These are phyloP conservation scores for Yamadazyma triangularis DNA, from an alignment of 1,139 yeast genomes.

Conservation along the genomic window DNA sequence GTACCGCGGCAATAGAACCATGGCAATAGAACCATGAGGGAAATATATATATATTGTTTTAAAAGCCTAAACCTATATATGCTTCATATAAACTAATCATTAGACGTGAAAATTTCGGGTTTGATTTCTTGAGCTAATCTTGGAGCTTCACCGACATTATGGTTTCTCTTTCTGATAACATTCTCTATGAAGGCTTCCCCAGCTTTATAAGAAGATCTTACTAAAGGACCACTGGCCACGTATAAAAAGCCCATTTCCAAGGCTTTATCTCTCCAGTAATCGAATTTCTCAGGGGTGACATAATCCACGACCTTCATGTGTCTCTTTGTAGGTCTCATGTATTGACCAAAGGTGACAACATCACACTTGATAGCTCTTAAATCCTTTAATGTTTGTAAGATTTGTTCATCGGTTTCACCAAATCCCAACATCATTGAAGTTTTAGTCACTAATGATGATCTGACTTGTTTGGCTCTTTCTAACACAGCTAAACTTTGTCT, in stretches of 20 bases:
- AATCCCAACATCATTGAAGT: conserved; percentile 96
- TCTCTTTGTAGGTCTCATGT: conserved; percentile 98
- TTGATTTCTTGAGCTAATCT: conserved; percentile 22
- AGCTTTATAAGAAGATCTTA: conserved; percentile 94
- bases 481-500: conserved; percentile 80
- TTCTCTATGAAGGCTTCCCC: conserved; percentile 98
- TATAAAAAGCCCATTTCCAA: conserved; percentile 88
- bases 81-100: too few species aligned
- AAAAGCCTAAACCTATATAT: too few species aligned
- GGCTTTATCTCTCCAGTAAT: conserved; percentile 86
- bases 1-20: too few species aligned
- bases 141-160: conserved; percentile 44
- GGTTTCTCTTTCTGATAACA: conserved; percentile 72
- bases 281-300: conserved; percentile 91
- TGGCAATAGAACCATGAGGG: too few species aligned
- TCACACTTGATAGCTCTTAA: conserved; percentile 77
- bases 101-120: conserved; percentile 14
- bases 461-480: conserved; percentile 71
- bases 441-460: conserved; percentile 78
- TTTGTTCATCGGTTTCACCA: conserved; percentile 92
- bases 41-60: too few species aligned
- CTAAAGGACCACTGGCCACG: conserved; percentile 97
- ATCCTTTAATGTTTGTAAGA: conserved; percentile 69
- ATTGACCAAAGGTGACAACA: conserved; percentile 97
- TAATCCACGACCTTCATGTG: conserved; percentile 98